phyloP scores from a whole-genome alignment of 805 yeast genomes.

The Ascoidea rubescens region DNA sequence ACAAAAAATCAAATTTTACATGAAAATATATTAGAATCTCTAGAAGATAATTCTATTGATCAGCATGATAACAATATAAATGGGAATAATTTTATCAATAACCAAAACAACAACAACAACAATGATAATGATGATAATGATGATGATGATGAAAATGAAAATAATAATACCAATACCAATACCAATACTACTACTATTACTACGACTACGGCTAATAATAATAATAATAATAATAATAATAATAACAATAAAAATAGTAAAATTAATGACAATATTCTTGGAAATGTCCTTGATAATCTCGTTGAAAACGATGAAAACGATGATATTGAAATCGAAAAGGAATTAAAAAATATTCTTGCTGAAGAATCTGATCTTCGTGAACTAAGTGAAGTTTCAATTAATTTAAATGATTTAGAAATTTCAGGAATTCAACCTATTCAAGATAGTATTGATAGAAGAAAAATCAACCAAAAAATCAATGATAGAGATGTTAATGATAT shows the following conservation, averaged over 20 bases:
- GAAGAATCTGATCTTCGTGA: slow-evolving; percentile 1
- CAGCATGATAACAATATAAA: not conserved
- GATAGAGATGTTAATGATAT: too few species aligned
- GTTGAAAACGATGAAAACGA: slow-evolving; percentile 1
- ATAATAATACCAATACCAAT: slow-evolving; percentile 2
- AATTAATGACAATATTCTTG: not conserved
- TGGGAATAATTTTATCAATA: slow-evolving; percentile 2
- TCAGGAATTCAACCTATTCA: too few species aligned
- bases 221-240: slow-evolving; percentile 6
- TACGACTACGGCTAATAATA: not conserved
- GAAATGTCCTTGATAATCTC: slow-evolving; percentile 2
- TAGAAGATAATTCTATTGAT: slow-evolving; percentile 2
- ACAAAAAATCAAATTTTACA: too few species aligned
- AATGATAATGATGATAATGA: not conserved
- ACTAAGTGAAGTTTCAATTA: slow-evolving; percentile 4
- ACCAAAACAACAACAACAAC: not conserved
- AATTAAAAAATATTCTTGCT: not conserved
- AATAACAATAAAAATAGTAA: not conserved
- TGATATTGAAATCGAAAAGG: not conserved
- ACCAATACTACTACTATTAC: too few species aligned
- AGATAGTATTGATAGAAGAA: too few species aligned
- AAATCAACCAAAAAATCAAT: too few species aligned
- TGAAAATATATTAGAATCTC: slow-evolving; percentile 2
- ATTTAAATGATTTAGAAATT: too few species aligned
- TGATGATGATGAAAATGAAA: slow-evolving; percentile 2